Conservation (phyloP, 139 green algal species). For the Micractinium sp. region DNA sequence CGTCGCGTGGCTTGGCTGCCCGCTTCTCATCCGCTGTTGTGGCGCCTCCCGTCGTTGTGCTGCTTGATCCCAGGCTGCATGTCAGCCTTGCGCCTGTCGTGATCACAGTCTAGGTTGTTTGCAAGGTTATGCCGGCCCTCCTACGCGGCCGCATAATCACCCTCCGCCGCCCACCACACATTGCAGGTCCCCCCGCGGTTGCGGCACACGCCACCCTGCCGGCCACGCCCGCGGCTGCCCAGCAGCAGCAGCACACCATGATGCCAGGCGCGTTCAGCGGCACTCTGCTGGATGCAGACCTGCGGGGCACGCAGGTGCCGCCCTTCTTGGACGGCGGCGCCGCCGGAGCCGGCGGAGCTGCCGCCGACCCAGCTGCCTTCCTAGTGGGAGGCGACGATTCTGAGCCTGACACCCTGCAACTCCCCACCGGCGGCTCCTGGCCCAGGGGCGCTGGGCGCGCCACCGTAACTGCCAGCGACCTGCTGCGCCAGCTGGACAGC, state of each 20-base stretch:
- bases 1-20: too few species aligned
- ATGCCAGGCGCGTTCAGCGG: conserved; percentile 10
- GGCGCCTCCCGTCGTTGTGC: too few species aligned
- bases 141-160: too few species aligned
- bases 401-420: not conserved
- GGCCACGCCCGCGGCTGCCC: not conserved
- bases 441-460: too few species aligned
- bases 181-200: too few species aligned
- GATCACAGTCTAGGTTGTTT: too few species aligned
- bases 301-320: not conserved
- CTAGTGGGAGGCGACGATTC: too few species aligned
- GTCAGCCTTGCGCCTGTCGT: too few species aligned
- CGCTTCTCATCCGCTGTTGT: too few species aligned
- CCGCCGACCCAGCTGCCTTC: not conserved
- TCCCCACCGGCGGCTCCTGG: not conserved
- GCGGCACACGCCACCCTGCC: not conserved
- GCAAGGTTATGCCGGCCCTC: too few species aligned
- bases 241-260: not conserved
- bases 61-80: too few species aligned
- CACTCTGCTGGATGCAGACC: not conserved
- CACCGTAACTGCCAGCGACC: not conserved
- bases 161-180: too few species aligned
- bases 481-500: conserved; percentile 16
- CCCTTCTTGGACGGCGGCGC: not conserved
- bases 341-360: not conserved